Evolutionary conservation across 352 stramenopile species (phyloP), one percentile per base, ranked within the genome.

Genomic region (Pythium guiyangense): DNA sequence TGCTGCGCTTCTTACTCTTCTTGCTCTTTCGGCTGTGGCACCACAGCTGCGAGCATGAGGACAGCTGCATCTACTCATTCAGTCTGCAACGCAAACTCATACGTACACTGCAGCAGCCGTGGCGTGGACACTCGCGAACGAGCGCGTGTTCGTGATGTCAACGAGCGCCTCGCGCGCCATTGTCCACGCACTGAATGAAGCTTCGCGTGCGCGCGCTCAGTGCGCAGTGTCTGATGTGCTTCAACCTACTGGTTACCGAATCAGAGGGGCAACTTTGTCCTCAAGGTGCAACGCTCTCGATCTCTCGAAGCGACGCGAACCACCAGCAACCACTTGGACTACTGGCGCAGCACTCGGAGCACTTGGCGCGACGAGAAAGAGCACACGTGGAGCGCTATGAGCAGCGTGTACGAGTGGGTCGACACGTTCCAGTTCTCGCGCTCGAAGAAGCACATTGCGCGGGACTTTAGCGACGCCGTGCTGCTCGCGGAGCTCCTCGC

Each of bases 381-480:
- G n/a, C n/a, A 14, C 39, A 15, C 27, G 20, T 56, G 52, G 37
- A n/a, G 31, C 5, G 18, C 14, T n/a, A 76, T 78, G 70, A 49
- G 63, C 39, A 55, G 52, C 10, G 46, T 79, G 18, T 68, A 74
- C 52, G 63, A 71, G 48, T 85, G 74, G 74, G 52, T 79, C 31
- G 49, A 56, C n/a, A 47, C 62, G 29, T 85, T 81, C 59, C 54
- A 54, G 27, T 79, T 81, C 56, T 85, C 74, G 31, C 71, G 74
- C 25, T 29, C 57, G 4, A 62, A 64, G 52, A 73, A 68, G 46
- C 66, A 77, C 48, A 63, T 55, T 42, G 59, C 72, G 42, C 54
- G 72, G 15, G 74, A 83, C 64, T 85, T 85, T 43, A 81, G 72
- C 54, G 74, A 85, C 55, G 69, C 72, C 42, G 72, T 82, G 34